These are phyloP conservation scores for Cetradonia linearis DNA, from an alignment of 495 filamentous ascomycete genomes.

Conservation along the genomic window DNA sequence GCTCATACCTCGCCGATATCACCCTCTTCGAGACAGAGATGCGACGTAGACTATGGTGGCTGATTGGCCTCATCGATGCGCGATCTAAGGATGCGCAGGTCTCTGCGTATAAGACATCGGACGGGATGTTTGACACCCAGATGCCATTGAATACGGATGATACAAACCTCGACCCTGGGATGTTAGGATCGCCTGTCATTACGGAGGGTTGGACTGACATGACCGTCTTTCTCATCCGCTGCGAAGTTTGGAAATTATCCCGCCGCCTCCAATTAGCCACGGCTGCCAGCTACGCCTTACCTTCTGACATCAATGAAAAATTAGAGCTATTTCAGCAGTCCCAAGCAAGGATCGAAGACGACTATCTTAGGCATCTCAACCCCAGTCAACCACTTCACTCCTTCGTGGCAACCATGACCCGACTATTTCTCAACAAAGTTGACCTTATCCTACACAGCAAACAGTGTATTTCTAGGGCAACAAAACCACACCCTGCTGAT, in stretches of 20 bases:
- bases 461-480: neutral
- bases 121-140: conserved; percentile 60
- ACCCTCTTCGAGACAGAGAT: conserved; percentile 76
- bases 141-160: conserved; percentile 74
- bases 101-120: conserved; percentile 61
- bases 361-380: conserved; percentile 3
- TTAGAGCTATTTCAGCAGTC: neutral
- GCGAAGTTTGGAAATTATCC: conserved; percentile 39
- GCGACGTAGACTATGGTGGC: conserved; percentile 77
- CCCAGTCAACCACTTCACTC: conserved; percentile 8
- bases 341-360: conserved; percentile 5
- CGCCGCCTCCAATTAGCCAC: conserved; percentile 4
- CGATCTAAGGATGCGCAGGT: conserved; percentile 77
- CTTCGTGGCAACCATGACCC: conserved; percentile 13
- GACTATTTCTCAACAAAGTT: conserved; percentile 10
- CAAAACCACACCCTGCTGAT: neutral
- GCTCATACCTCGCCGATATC: conserved; percentile 53
- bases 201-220: conserved; percentile 61
- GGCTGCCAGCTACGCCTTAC: neutral
- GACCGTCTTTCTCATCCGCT: conserved; percentile 65
- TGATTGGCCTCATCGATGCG: conserved; percentile 68
- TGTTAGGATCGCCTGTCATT: conserved; percentile 48
- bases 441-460: conserved; percentile 9
- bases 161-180: conserved; percentile 58
- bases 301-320: neutral